Evolutionary conservation across 78 protist species (phyloP).

Genomic region (Cavenderia fasciculata): DNA sequence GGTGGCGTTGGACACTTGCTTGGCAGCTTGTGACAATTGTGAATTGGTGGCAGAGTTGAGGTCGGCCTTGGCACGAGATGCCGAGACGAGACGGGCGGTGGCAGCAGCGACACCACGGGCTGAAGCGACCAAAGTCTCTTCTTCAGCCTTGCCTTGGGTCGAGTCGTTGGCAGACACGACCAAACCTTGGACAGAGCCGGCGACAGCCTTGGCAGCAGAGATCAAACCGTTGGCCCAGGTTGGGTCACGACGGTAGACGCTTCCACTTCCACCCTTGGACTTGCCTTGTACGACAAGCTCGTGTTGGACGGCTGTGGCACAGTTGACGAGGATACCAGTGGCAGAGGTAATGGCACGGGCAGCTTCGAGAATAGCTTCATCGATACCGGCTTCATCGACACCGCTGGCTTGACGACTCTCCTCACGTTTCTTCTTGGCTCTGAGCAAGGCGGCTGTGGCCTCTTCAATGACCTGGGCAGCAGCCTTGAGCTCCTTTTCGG

Average conservation of each 20-base stretch:
- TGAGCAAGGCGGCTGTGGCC: conserved; percentile 55
- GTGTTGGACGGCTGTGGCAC: conserved; percentile 75
- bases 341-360: conserved; percentile 73
- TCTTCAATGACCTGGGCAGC: conserved; percentile 80
- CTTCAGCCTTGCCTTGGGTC: conserved; percentile 67
- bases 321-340: conserved; percentile 70
- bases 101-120: conserved; percentile 80
- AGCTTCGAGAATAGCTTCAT: conserved; percentile 85
- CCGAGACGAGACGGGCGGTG: conserved; percentile 74
- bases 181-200: conserved; percentile 76
- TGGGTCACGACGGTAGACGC: conserved; percentile 81
- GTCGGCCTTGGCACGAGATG: conserved; percentile 78
- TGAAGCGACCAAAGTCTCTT: conserved; percentile 71
- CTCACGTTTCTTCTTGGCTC: conserved; percentile 74
- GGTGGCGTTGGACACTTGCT: conserved; percentile 68
- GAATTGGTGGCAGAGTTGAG: conserved; percentile 40
- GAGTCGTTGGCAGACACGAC: conserved; percentile 72
- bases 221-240: conserved; percentile 84
- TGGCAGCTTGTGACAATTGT: conserved; percentile 80
- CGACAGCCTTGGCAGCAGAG: conserved; percentile 83
- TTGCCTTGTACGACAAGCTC: conserved; percentile 66
- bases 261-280: conserved; percentile 17
- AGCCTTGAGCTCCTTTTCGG: conserved; percentile 77
- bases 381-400: conserved; percentile 76
- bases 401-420: conserved; percentile 56